Base-by-base conservation (phyloP, 2,329 filamentous ascomycete species). In the Nemania sp. region DNA sequence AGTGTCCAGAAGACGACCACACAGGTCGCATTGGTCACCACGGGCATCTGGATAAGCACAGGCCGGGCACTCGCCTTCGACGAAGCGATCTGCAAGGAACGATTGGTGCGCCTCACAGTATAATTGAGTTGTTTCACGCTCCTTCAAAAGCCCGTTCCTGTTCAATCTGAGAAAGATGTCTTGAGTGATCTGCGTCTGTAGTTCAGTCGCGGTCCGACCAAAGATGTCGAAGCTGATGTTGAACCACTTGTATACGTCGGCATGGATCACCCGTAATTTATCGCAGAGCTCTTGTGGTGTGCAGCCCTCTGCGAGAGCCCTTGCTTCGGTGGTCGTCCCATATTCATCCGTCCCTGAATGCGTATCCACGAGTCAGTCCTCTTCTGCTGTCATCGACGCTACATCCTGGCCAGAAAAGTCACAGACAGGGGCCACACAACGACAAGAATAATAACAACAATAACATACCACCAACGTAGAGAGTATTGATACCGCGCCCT, bases 241-340 rank as follows among this genome's bases (percentile, higher is more conserved):
- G 57, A 64, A 64, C 61, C 57, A 64, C 50, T 60, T 60, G 50
- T 64, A 64, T 13, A 64, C 47, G 20, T 61, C 49, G 37, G 61
- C 61, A 52, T 60, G 54, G 25, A 65, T 57, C 17, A 60, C 60
- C 51, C 48, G 57, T 18, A 60, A 65, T 43, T 63, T 65, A 49
- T 60, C 63, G 57, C 63, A 63, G 25, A 65, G 60, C 54, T 63
- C 57, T 52, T 54, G 25, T 18, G 57, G 60, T 32, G 57, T 63
- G 37, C 57, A 59, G 46, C 54, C 48, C 57, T 65, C 63, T 49
- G 43, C 57, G 32, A 63, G 60, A 51, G 63, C 63, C 47, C 54
- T 63, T 35, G 63, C 48, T 50, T 65, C 63, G 11, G 57, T 63
- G 11, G 60, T 63, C 17, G 60, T 61, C 11, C 63, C 62, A 48